These are phyloP conservation scores for Coniferiporia weirii DNA, from an alignment of 1,284 basidiomycete genomes.

Conservation along the genomic window DNA sequence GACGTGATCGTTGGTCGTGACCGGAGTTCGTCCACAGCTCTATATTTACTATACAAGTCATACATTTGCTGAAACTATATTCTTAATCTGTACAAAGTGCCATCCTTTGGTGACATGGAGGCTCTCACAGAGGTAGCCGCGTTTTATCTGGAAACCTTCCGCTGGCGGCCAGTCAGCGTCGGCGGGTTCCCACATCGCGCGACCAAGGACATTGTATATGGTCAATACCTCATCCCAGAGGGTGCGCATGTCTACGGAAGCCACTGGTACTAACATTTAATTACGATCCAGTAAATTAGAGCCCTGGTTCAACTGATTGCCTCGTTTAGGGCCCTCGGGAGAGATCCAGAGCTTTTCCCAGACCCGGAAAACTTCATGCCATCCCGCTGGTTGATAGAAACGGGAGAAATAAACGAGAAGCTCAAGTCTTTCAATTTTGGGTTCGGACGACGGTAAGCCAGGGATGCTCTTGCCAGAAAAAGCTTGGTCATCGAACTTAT, in stretches of 20 bases:
- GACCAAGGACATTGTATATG: slow-evolving; percentile 57
- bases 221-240: slow-evolving; percentile 50
- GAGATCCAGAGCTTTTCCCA: slow-evolving; percentile 51
- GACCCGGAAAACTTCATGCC: slow-evolving; percentile 57
- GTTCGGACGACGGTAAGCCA: slow-evolving; percentile 51
- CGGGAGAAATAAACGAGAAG: slow-evolving; percentile 45
- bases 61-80: neutral
- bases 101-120: slow-evolving; percentile 46
- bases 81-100: slow-evolving; percentile 31
- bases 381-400: slow-evolving; percentile 47
- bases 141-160: slow-evolving; percentile 54
- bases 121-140: slow-evolving; percentile 52
- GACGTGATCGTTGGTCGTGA: slow-evolving; percentile 53
- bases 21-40: slow-evolving; percentile 33
- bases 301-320: neutral
- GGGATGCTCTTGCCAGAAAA: no score
- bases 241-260: slow-evolving; percentile 56
- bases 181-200: slow-evolving; percentile 52
- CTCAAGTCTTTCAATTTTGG: slow-evolving; percentile 50
- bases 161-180: slow-evolving; percentile 60
- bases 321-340: neutral
- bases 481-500: neutral
- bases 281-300: neutral
- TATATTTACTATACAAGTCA: slow-evolving; percentile 16
- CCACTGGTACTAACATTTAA: slow-evolving; percentile 42